Percentiles rank a stretch among this genome's conserved stretches.
These are phyloP conservation scores for Globisporangium irregulare DNA, from an alignment of 352 stramenopile species.

Conservation along the genomic window DNA sequence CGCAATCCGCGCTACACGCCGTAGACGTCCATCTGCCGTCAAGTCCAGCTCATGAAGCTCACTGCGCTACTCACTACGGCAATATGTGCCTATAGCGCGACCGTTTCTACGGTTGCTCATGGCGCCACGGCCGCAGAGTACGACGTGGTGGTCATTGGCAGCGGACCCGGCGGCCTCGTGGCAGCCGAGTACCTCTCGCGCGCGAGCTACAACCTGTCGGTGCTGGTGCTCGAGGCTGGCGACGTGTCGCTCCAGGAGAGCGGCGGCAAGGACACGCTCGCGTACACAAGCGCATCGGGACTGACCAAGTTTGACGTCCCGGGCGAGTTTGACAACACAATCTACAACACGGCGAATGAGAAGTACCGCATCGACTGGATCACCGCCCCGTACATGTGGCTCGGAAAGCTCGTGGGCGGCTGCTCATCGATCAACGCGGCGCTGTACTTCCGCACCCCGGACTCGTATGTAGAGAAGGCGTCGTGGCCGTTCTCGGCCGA, in stretches of 20 bases:
- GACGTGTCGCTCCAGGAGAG: slow-evolving; percentile 37
- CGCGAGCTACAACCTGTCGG: slow-evolving; percentile 20
- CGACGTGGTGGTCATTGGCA: slow-evolving; percentile 60
- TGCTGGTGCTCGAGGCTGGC: slow-evolving; percentile 35
- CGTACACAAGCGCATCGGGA: slow-evolving; percentile 36
- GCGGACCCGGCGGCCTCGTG: slow-evolving; percentile 49
- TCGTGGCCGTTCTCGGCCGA: slow-evolving; percentile 41
- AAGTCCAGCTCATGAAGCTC: background rate
- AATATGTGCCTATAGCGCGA: background rate
- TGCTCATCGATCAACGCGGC: slow-evolving; percentile 76
- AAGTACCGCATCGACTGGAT: slow-evolving; percentile 50
- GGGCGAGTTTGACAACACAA: slow-evolving; percentile 52
- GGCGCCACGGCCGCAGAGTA: slow-evolving; percentile 20
- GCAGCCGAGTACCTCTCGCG: slow-evolving; percentile 45
- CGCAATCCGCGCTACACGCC: background rate
- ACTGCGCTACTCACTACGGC: background rate
- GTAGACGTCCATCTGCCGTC: background rate
- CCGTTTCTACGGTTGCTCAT: background rate
- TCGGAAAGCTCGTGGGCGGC: slow-evolving; percentile 75
- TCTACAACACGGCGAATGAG: slow-evolving; percentile 42
- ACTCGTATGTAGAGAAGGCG: slow-evolving; percentile 39
- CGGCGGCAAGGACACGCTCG: slow-evolving; percentile 38
- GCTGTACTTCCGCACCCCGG: slow-evolving; percentile 71
- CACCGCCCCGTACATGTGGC: slow-evolving; percentile 36
- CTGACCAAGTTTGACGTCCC: slow-evolving; percentile 74